phyloP scores from a whole-genome alignment of 306 rosid genomes.

The Rosa lucieae region DNA sequence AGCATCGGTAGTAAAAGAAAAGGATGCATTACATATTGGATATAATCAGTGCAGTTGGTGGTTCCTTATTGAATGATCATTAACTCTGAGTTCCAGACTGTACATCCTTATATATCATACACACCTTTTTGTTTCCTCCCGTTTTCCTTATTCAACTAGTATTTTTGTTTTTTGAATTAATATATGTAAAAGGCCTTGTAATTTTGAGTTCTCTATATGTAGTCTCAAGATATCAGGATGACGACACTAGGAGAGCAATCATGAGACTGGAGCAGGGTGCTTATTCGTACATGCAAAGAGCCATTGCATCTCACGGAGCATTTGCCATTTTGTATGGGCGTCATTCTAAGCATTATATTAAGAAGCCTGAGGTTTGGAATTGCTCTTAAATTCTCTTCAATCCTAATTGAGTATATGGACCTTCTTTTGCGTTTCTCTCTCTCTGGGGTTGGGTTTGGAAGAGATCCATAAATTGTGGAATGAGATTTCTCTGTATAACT shows the following conservation, averaged over 20 bases:
- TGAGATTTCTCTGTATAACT: not conserved
- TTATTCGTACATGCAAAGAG: slow-evolving; percentile 68
- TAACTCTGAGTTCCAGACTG: not conserved
- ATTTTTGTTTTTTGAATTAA: not conserved
- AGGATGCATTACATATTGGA: not conserved
- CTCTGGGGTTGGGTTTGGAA: not conserved
- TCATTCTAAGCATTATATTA: slow-evolving; percentile 72
- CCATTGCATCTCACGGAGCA: slow-evolving; percentile 84
- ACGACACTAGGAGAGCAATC: slow-evolving; percentile 66
- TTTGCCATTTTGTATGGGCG: slow-evolving; percentile 79
- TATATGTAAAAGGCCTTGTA: slow-evolving; percentile 7
- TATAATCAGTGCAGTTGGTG: not conserved
- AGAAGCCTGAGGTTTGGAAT: slow-evolving; percentile 72
- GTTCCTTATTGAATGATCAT: not conserved
- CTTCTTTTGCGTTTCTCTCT: slow-evolving; percentile 7
- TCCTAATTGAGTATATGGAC: not conserved
- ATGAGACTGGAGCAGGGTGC: slow-evolving; percentile 85
- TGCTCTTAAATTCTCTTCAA: slow-evolving; percentile 4
- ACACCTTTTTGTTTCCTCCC: not conserved
- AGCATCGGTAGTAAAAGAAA: not conserved
- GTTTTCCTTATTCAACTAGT: not conserved
- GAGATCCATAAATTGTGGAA: slow-evolving; percentile 22
- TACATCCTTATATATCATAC: not conserved
- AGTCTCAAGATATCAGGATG: slow-evolving; percentile 72
- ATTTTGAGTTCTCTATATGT: slow-evolving; percentile 29